Evolutionary conservation across 371 early-diverging fungal species (phyloP), one percentile per base, ranked within the genome.

Genomic region (Rhizopus microsporus): DNA sequence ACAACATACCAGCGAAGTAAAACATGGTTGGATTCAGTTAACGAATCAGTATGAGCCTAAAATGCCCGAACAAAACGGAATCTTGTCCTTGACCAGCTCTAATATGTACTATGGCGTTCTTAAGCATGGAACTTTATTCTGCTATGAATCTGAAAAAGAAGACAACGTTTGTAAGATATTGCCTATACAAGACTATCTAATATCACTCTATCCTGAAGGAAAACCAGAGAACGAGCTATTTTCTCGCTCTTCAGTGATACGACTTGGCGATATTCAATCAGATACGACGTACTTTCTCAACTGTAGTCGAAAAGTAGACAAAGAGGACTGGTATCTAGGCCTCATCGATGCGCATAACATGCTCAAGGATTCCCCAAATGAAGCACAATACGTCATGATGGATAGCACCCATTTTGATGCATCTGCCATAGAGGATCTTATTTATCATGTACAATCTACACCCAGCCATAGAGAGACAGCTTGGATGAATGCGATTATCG

Each of bases 401-500:
- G 81, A 85, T 58, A 80, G 59, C 51, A 75, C 81, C 0, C 77
- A 72, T 33, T 84, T 86, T 51, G 82, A 82, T 48, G 44, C 37
- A 2, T 55, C 62, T 10, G 84, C 87, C 0, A 69, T 86, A 38
- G 62, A 78, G 32, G 59, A 76, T 30, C 60, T 83, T 33, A 77
- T 83, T 32, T 67, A 56, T 32, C 77, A 61, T 50, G 67, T 87
- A 39, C 82, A 74, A 45, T 83, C 73, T 17, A 77, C 77, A 64
- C 83, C 80, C 30, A 78, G 71, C 42, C 80, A 80, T 31, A 72
- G 73, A 0, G 74, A 85, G 51, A 82, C 82, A 39, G 82, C 85
- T 33, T 94, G 96, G 96, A 77, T 94, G 31, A 96, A 96, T 71
- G 94, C 93, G 1, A 79, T 94, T 9, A 56, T 94, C 12, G 95